Base-by-base conservation (phyloP, 2,329 filamentous ascomycete species). In the Scedosporium apiospermum region DNA sequence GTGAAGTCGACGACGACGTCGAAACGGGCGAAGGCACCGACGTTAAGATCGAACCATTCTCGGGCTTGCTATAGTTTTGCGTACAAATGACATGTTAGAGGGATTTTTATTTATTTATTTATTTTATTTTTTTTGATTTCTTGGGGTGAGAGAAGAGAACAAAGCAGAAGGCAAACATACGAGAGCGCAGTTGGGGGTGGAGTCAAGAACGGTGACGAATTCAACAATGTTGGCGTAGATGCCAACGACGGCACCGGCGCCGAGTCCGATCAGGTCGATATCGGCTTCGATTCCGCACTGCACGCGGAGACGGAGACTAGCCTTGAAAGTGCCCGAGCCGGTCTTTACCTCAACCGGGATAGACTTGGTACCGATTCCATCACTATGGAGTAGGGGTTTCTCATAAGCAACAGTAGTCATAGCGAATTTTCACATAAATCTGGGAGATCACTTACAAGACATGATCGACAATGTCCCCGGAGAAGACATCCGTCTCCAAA, bases 191-290 rank as follows among this genome's bases (percentile, higher is more conserved):
- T 66, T 60, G 9, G 71, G 69, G 4, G 72, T 73, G 42, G 67
- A 69, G 59, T 75, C 73, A 62, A 80, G 72, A 62, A 73, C 69
- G 64, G 75, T 73, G 63, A 77, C 75, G 69, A 84, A 82, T 67
- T 85, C 78, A n/a, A 82, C 75, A 6, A 86, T 69, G 71, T 84
- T 80, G 63, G 78, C 77, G 68, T 76, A 84, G 53, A 84, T 71
- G 53, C 73, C 74, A 14, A 79, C 65, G 66, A 77, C 76, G 41
- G 78, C 75, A 65, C 76, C 77, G 23, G 78, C 73, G 49, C 74
- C 73, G 64, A 75, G 65, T 16, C 55, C 55, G 27, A 41, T 58
- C 4, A 58, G 18, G 21, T 58, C 55, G 3, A 76, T 65, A 1
- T 73, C 71, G 16, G 76, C 71, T 30, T 72, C 67, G 16, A 76